Evolutionary conservation across 148 eudicot genomes (phyloP), one percentile per base, ranked within the genome.

Genomic region (Rhododendron kiyosumense): DNA sequence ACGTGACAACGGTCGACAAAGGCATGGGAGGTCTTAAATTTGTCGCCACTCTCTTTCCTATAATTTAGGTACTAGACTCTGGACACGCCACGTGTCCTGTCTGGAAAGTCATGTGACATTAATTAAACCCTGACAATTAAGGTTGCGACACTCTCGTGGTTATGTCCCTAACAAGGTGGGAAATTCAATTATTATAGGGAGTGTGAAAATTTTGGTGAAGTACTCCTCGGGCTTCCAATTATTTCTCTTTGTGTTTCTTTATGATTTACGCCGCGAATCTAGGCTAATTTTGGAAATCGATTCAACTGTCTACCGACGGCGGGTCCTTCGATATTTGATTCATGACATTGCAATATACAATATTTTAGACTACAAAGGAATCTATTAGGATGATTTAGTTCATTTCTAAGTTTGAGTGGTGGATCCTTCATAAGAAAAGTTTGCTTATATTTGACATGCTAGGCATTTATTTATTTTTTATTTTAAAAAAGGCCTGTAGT

Each of bases 121-220:
- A 38, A 10, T 73, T 7, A 38, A 28, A 24, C 20, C 82, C 82
- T 59, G 52, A 85, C 85, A 74, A 79, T 28, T 74, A 85, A 78
- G n/a, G 30, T 71, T 83, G 84, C 24, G 82, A 54, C 90, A 74
- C 89, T 83, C 91, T 84, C 91, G 90, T 90, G 91, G 51, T 88
- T 86, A 81, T 90, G 91, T 90, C 86, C 84, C 91, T 90, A 84
- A 86, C 84, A 84, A 84, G 89, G 88, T 51, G 89, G 90, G 17
- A 87, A 86, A 54, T 51, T 28, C 81, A 71, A 83, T 88, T 81
- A 86, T 85, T 83, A 14, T 8, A 6, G 59, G 0, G 49, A 46
- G 13, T 5, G 61, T 3, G 2, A 26, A 41, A 48, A 48, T 49
- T 49, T 71, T 32, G 38, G 76, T 30, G 38, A 41, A 41, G 45